Percentiles rank a stretch among this genome's conserved stretches.
phyloP scores from a whole-genome alignment of 106 monocot genomes.

The Acorus calamus region DNA sequence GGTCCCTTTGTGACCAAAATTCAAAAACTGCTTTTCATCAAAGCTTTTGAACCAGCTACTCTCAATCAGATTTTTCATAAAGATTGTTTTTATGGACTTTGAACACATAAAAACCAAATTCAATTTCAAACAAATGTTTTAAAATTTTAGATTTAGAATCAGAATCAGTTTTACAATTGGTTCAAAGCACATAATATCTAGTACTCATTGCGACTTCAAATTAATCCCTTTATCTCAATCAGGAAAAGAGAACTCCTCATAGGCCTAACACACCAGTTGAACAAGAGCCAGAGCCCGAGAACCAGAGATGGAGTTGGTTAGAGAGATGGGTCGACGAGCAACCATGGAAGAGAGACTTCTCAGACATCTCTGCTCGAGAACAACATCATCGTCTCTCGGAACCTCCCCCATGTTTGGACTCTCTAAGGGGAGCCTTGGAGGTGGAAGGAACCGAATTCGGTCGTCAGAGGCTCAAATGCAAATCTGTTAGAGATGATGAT shows the following conservation, averaged over 20 bases:
- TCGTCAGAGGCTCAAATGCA: constrained; percentile 39
- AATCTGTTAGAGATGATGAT: constrained; percentile 39
- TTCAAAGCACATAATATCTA: too few species aligned
- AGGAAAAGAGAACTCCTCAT: constrained; percentile 28
- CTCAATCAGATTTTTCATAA: too few species aligned
- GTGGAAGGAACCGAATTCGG: constrained; percentile 16
- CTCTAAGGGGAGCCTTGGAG: not conserved
- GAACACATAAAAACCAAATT: too few species aligned
- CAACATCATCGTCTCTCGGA: constrained; percentile 3
- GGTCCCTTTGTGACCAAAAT: too few species aligned
- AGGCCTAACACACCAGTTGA: constrained; percentile 17
- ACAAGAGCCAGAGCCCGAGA: constrained; percentile 16
- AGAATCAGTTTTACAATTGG: too few species aligned
- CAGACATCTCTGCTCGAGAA: constrained; percentile 5
- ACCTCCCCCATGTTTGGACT: not conserved
- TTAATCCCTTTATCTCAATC: not conserved
- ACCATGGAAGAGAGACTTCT: constrained; percentile 29
- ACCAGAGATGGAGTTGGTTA: constrained; percentile 55
- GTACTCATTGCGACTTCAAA: too few species aligned
- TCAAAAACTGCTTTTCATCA: too few species aligned
- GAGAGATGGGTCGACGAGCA: constrained; percentile 57
- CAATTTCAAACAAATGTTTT: too few species aligned
- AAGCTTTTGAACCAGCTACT: too few species aligned
- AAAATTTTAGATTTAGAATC: too few species aligned
- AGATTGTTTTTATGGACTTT: too few species aligned